A percentile compares a stretch with the other conserved stretches of the same genome.
phyloP scores from a whole-genome alignment of 148 eudicot genomes.

The Nepenthes mirabilis region DNA sequence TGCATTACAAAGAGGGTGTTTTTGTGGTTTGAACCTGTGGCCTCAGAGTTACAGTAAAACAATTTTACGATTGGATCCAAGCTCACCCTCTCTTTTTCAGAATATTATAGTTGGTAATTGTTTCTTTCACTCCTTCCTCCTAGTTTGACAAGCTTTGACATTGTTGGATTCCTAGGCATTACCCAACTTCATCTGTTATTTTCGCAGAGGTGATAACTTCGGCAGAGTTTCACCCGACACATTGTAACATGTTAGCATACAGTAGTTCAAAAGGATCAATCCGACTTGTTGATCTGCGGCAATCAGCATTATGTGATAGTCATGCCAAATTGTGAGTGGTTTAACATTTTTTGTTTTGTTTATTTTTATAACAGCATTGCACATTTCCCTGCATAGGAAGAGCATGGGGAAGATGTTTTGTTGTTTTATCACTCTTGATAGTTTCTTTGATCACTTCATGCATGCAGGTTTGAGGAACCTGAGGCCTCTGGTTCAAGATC shows the following conservation, averaged over 20 bases:
- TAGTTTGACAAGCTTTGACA: constrained; percentile 4
- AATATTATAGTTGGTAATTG: not conserved
- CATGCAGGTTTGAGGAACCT: constrained; percentile 52
- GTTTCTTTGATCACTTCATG: not conserved
- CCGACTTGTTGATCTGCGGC: constrained; percentile 78
- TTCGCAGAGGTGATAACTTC: constrained; percentile 81
- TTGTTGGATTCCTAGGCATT: not conserved
- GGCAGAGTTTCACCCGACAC: constrained; percentile 79
- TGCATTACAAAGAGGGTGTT: too few species aligned
- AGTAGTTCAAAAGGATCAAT: constrained; percentile 85
- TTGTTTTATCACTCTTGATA: not conserved
- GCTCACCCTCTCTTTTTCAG: not conserved
- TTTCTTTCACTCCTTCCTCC: constrained; percentile 2
- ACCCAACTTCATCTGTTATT: constrained; percentile 1
- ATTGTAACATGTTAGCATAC: constrained; percentile 68
- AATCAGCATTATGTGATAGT: constrained; percentile 69
- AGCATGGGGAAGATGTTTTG: too few species aligned
- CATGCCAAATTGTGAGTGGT: constrained; percentile 65
- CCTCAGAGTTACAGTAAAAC: too few species aligned
- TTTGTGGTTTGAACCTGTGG: too few species aligned
- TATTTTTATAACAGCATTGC: not conserved
- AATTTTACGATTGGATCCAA: not conserved
- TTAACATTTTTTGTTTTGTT: constrained; percentile 2
- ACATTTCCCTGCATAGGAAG: too few species aligned
- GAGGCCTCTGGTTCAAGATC: constrained; percentile 67